A percentile compares a stretch with the other conserved stretches of the same genome.
Conservation (phyloP, 352 stramenopile genomes). For the Elongisporangium undulatum region DNA sequence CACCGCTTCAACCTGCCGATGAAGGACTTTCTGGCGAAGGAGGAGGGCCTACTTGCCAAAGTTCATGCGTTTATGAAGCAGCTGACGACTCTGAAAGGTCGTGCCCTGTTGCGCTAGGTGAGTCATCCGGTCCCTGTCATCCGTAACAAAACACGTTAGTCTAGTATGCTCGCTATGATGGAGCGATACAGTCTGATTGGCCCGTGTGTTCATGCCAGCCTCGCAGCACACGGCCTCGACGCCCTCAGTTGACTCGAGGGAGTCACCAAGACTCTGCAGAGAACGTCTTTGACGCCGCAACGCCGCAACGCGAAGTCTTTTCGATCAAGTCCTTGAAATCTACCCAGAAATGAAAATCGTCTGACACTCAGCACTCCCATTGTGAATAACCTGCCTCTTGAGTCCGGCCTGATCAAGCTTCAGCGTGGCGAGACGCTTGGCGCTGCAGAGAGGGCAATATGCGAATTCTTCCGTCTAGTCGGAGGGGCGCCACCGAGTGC, state of each 20-base stretch:
- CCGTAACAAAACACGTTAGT: constrained; percentile 16
- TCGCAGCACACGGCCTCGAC: constrained; percentile 8
- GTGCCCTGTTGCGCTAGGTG: constrained; percentile 3
- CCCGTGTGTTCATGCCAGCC: constrained; percentile 1
- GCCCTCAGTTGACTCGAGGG: constrained; percentile 9
- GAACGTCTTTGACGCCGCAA: constrained; percentile 8
- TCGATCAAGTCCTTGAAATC: constrained; percentile 3
- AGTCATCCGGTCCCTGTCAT: constrained; percentile 5
- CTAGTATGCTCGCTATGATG: constrained; percentile 7
- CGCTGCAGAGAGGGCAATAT: constrained; percentile 2
- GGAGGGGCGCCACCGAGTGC: neutral
- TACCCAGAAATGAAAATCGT: constrained; percentile 5
- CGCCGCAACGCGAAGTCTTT: constrained; percentile 1
- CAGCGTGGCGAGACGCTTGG: constrained; percentile 3
- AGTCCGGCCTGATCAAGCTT: constrained; percentile 8
- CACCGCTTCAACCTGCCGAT: no score
- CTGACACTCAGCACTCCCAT: constrained; percentile 4
- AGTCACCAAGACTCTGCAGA: constrained; percentile 13
- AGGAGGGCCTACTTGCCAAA: constrained; percentile 7
- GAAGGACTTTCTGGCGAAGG: constrained; percentile 8
- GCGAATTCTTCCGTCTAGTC: constrained; percentile 1
- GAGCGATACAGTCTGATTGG: constrained; percentile 1
- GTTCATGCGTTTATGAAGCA: constrained; percentile 7
- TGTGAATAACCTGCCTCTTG: constrained; percentile 7
- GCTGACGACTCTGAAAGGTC: constrained; percentile 4